These are phyloP conservation scores for Neopestalotiopsis sp. DNA, from an alignment of 2,329 filamentous ascomycete genomes.

Conservation along the genomic window DNA sequence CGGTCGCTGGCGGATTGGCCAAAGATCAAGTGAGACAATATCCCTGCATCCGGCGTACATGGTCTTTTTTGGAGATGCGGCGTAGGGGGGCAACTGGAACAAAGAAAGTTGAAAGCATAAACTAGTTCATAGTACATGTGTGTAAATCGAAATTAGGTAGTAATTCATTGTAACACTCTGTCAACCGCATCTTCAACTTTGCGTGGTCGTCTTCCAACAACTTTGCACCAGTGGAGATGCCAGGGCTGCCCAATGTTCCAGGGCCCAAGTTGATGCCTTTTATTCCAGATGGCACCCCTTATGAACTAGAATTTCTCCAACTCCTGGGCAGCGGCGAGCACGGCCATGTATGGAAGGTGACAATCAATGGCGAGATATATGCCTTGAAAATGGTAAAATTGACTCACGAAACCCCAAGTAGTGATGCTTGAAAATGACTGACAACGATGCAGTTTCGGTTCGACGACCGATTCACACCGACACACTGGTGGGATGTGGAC, in stretches of 20 bases:
- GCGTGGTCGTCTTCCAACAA: not conserved
- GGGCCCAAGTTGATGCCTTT: constrained; percentile 18
- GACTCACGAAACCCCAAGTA: not conserved
- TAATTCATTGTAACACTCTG: not conserved
- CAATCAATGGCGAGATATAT: constrained; percentile 9
- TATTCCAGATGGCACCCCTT: not conserved
- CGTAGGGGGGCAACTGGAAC: not conserved
- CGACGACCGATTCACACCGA: not conserved
- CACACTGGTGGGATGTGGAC: not conserved
- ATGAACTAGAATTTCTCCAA: not conserved
- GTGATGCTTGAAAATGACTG: not conserved
- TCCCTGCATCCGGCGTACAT: not conserved
- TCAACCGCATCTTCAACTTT: not conserved
- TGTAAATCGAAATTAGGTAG: too few species aligned
- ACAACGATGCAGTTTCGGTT: constrained; percentile 12
- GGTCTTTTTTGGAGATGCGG: not conserved
- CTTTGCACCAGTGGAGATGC: not conserved
- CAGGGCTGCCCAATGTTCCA: not conserved
- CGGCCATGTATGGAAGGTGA: constrained; percentile 20
- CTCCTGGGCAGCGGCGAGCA: constrained; percentile 11
- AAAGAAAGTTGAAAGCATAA: too few species aligned
- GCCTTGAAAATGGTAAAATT: constrained; percentile 20
- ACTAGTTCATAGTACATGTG: too few species aligned
- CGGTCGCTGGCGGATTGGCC: not conserved
- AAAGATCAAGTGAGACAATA: not conserved